Evolutionary conservation across 306 rosid species (phyloP), one percentile per base, ranked within the genome.

Genomic region (Fragaria vesca): DNA sequence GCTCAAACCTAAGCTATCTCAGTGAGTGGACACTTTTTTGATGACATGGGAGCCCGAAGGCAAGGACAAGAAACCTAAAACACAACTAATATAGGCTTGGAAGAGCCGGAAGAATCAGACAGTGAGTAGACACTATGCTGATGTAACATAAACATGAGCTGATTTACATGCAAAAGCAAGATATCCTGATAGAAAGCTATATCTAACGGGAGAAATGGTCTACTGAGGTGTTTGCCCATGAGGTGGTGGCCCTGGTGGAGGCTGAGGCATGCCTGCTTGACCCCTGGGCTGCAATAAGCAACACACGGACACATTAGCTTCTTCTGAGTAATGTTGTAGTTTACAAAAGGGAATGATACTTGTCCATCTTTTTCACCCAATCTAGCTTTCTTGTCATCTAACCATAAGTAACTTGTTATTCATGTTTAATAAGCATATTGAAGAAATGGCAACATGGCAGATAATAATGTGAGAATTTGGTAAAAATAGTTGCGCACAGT

Each of bases 201-300:
- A 34, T 32, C 71, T n/a, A 15, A 74, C 1, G 28, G 20, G 24
- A n/a, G 16, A 21, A 30, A 78, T 26, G 38, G 52, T 57, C 86
- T 90, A 91, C 83, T 86, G 94, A 67, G 91, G 96, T 51, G 86
- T 52, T 82, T 93, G 96, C 45, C 75, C 65, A 50, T 90, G 97
- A 2, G 85, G 77, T 3, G 81, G 78, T 3, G 85, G 88, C 7
- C 91, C 91, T 30, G 74, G 93, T 63, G 85, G 86, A 32, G 69
- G 90, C 34, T 89, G 87, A 30, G 93, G 98, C 90, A 93, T 89
- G 74, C 90, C 93, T 26, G 98, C 72, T 67, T 91, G 98, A 77
- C 86, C 86, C 28, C 92, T 89, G n/a, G 92, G 81, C 97, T 93
- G 90, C 84, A 79, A 60, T 46, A 48, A 55, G 75, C 63, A 84